Base-by-base conservation (phyloP, 2,329 filamentous ascomycete genomes). In the Chaetothyriales sp. region DNA sequence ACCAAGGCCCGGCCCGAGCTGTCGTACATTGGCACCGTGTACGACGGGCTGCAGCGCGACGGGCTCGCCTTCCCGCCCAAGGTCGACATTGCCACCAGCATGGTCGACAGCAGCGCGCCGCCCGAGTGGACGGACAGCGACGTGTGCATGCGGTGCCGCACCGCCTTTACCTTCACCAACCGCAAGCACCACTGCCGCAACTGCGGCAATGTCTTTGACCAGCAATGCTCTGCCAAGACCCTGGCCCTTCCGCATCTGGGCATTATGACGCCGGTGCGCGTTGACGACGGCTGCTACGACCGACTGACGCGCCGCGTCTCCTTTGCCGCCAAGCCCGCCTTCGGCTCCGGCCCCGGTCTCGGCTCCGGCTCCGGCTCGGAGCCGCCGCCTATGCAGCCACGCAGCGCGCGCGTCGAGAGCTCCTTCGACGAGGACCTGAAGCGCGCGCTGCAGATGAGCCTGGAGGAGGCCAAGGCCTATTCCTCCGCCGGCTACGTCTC, bases 51-150 rank as follows among this genome's bases (percentile, higher is more conserved):
- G 56, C 87, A 94, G 67, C 77, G 77, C 53, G 92, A 97, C 66
- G 88, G 89, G 19, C 94, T 85, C 66, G 79, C 81, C 51, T 98
- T 98, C 58, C 92, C 92, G 1, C 92, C 92, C 4, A 86, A 83
- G 62, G 81, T 83, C 43, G 82, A 86, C 22, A 85, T 98, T 45
- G 78, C 90, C n/a, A 94, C 88, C 69, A 95, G 85, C 69, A 98
- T 98, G 89, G 81, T 97, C 59, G 90, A 98, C 66, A 95, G 89
- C 66, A 95, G 84, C 63, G 92, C 92, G 55, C 92, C 92, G 8
- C 92, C 92, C 0, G 92, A 98, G 70, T 98, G 92, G 92, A 82
- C 83, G 48, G 92, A 98, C 69, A 95, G 90, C 9, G 92, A 98
- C 63, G 90, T 98, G 29, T 98, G 92, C 67, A 95, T 98, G 89